These are phyloP conservation scores for Suillus fuscotomentosus DNA, from an alignment of 768 basidiomycete genomes.

Conservation along the genomic window DNA sequence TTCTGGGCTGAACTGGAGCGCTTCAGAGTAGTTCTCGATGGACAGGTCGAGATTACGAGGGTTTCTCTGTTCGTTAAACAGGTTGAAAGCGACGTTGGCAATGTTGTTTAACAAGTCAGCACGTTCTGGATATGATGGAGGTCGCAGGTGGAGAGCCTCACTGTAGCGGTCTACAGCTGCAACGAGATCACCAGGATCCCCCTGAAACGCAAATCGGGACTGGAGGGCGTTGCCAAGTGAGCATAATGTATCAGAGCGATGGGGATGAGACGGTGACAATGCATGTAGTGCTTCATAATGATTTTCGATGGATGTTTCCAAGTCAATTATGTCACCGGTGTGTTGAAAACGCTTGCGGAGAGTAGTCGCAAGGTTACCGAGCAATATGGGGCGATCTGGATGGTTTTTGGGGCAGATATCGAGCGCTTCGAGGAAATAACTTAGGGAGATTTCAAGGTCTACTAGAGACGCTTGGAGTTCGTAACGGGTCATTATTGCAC, in stretches of 20 bases:
- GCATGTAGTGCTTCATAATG: constrained; percentile 8
- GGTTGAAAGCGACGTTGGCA: constrained; percentile 17
- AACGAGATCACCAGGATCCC: neutral
- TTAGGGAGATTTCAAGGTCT: constrained; percentile 18
- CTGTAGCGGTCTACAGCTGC: constrained; percentile 1
- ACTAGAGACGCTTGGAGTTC: constrained; percentile 16
- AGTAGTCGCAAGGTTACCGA: constrained; percentile 15
- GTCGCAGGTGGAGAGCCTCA: constrained; percentile 5
- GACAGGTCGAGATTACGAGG: constrained; percentile 23
- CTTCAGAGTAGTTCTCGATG: constrained; percentile 26
- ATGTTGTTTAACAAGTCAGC: constrained; percentile 11
- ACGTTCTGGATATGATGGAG: constrained; percentile 10
- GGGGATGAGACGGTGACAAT: constrained; percentile 1
- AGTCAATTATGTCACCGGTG: constrained; percentile 18
- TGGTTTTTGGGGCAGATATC: constrained; percentile 6
- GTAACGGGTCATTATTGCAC: constrained; percentile 29
- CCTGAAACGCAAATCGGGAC: constrained; percentile 2
- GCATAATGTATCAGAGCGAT: constrained; percentile 13
- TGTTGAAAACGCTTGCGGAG: constrained; percentile 17
- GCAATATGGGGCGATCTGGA: neutral
- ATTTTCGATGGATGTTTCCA: constrained; percentile 23
- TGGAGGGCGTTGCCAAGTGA: constrained; percentile 18
- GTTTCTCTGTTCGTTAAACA: constrained; percentile 23
- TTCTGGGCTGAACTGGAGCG: constrained; percentile 17
- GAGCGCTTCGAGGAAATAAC: constrained; percentile 12